Conservation (phyloP, 768 basidiomycete species). For the Lactarius deliciosus region DNA sequence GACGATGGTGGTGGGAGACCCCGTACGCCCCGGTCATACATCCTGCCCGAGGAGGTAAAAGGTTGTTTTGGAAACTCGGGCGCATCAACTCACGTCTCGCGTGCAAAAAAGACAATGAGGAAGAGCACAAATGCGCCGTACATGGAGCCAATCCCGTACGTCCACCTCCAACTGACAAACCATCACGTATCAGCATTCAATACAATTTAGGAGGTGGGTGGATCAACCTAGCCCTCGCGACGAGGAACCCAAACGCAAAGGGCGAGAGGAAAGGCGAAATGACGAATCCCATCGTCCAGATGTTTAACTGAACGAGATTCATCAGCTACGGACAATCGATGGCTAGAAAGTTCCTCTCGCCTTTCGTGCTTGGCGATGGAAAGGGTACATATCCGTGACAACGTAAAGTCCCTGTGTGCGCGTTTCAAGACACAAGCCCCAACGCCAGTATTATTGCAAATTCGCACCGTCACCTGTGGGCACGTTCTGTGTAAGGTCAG, state of each 20-base stretch:
- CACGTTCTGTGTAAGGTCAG: slow-evolving; percentile 41
- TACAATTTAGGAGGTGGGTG: not conserved
- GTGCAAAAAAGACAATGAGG: slow-evolving; percentile 57
- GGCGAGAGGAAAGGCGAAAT: slow-evolving; percentile 64
- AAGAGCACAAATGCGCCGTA: slow-evolving; percentile 55
- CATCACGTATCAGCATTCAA: not conserved
- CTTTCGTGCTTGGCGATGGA: slow-evolving; percentile 68
- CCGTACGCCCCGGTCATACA: slow-evolving; percentile 56
- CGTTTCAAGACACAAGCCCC: not conserved
- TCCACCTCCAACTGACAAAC: slow-evolving; percentile 55
- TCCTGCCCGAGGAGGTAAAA: slow-evolving; percentile 38
- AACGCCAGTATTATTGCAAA: not conserved
- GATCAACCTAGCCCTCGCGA: slow-evolving; percentile 47
- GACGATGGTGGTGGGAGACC: slow-evolving; percentile 35
- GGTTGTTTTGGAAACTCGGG: not conserved
- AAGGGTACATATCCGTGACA: slow-evolving; percentile 64
- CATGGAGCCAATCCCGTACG: slow-evolving; percentile 64
- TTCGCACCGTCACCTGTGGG: slow-evolving; percentile 55
- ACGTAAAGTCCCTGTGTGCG: slow-evolving; percentile 51
- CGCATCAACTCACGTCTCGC: slow-evolving; percentile 55
- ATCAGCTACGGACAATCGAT: not conserved
- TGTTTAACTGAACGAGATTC: slow-evolving; percentile 48
- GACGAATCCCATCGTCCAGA: slow-evolving; percentile 76
- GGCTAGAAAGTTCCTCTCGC: slow-evolving; percentile 33
- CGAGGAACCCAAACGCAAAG: slow-evolving; percentile 66